These are phyloP conservation scores for Lichtheimia ramosa DNA, from an alignment of 371 early-diverging fungal species.

Conservation along the genomic window DNA sequence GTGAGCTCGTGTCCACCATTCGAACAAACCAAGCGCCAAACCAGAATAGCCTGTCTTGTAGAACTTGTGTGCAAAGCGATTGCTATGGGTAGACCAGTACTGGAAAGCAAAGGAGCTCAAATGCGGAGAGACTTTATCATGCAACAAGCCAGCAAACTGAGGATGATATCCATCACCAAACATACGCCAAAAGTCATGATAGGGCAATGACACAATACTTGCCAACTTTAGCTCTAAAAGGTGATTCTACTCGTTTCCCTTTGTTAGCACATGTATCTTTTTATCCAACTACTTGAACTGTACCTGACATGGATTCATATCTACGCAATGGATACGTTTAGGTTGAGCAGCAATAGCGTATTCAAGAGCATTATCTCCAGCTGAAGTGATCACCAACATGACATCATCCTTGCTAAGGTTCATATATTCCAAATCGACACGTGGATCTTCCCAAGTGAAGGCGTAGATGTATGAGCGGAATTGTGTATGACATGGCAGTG, in stretches of 20 bases:
- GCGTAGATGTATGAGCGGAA: constrained; percentile 86
- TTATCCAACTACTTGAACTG: background rate
- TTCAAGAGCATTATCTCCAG: constrained; percentile 85
- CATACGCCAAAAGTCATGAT: constrained; percentile 76
- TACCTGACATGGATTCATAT: constrained; percentile 87
- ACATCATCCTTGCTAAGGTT: constrained; percentile 66
- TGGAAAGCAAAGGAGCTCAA: constrained; percentile 76
- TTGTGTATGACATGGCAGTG: constrained; percentile 65
- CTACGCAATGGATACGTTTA: constrained; percentile 77
- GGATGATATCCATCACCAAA: constrained; percentile 77
- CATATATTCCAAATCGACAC: constrained; percentile 71
- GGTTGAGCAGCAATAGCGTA: constrained; percentile 74
- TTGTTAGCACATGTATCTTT: background rate
- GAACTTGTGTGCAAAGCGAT: constrained; percentile 63
- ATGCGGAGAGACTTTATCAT: constrained; percentile 70
- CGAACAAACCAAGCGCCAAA: constrained; percentile 69
- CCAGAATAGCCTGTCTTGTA: constrained; percentile 88
- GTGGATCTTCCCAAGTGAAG: constrained; percentile 89
- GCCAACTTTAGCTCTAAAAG: constrained; percentile 84
- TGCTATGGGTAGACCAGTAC: constrained; percentile 74
- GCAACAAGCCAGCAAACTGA: constrained; percentile 61
- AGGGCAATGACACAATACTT: constrained; percentile 58
- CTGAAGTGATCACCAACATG: constrained; percentile 84
- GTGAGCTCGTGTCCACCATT: constrained; percentile 62
- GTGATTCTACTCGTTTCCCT: constrained; percentile 56